Percentiles rank a stretch among this genome's conserved stretches.
phyloP scores from a whole-genome alignment of 306 rosid genomes.

The Glycyrrhiza uralensis region DNA sequence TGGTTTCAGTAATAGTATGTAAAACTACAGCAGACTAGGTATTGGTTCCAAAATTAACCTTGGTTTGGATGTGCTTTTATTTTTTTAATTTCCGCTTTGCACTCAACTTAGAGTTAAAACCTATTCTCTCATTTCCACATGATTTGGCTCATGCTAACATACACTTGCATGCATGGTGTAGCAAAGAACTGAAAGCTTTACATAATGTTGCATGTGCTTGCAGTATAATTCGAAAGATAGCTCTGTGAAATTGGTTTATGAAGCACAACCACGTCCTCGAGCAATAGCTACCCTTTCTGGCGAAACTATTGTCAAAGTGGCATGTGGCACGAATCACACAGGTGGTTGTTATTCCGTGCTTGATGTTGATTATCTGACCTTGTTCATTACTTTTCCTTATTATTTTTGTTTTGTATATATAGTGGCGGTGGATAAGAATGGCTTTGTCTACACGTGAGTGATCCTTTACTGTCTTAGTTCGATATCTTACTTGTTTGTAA shows the following conservation, averaged over 20 bases:
- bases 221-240: constrained; percentile 94
- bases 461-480: neutral
- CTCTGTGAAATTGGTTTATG: constrained; percentile 90
- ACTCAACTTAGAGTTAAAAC: neutral
- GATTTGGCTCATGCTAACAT: neutral
- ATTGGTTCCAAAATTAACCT: neutral
- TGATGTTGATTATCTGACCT: neutral
- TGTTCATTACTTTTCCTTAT: constrained; percentile 2
- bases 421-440: constrained; percentile 95
- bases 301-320: constrained; percentile 80
- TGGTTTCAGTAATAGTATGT: neutral
- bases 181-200: constrained; percentile 7
- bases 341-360: constrained; percentile 45
- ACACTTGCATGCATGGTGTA: neutral
- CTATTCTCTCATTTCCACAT: neutral
- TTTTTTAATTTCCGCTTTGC: neutral
- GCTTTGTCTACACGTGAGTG: constrained; percentile 90
- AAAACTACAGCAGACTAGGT: neutral
- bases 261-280: constrained; percentile 94
- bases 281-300: constrained; percentile 85
- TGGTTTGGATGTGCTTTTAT: neutral
- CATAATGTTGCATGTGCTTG: constrained; percentile 38
- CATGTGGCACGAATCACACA: constrained; percentile 95
- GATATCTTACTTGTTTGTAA: neutral
- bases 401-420: constrained; percentile 33